These are phyloP conservation scores for Hanseniaspora taiwanica DNA, from an alignment of 805 yeast genomes.

Conservation along the genomic window DNA sequence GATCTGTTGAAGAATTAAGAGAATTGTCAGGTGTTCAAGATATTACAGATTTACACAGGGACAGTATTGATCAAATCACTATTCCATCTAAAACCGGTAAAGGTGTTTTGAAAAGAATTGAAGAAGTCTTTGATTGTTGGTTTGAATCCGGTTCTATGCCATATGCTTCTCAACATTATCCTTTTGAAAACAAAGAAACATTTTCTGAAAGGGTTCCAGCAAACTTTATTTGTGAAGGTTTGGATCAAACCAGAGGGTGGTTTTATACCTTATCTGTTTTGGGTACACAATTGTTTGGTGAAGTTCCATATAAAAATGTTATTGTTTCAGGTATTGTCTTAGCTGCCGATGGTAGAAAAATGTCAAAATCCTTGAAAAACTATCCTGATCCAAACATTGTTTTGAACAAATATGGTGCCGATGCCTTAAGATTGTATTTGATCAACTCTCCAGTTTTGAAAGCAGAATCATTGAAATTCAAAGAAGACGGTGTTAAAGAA, in stretches of 20 bases:
- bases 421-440: constrained; percentile 88
- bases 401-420: constrained; percentile 88
- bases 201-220: constrained; percentile 83
- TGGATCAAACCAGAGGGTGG: constrained; percentile 99
- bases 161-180: constrained; percentile 91
- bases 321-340: constrained; percentile 93
- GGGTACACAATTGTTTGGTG: constrained; percentile 86
- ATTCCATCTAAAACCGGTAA: constrained; percentile 88
- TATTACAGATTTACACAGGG: constrained; percentile 90
- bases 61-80: constrained; percentile 77
- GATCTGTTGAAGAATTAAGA: constrained; percentile 78
- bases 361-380: constrained; percentile 96
- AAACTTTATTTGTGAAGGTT: constrained; percentile 94
- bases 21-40: constrained; percentile 69
- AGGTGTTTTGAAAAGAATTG: constrained; percentile 77
- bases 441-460: constrained; percentile 95
- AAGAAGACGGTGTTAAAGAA: constrained; percentile 98
- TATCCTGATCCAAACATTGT: constrained; percentile 89
- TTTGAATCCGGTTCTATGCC: constrained; percentile 99
- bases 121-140: constrained; percentile 99
- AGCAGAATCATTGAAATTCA: constrained; percentile 92
- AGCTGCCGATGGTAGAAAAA: constrained; percentile 97
- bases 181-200: constrained; percentile 70
- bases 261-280: constrained; percentile 91
- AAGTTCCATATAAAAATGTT: constrained; percentile 89